Evolutionary conservation across 768 basidiomycete genomes (phyloP).

Genomic region (Mycena maculata): DNA sequence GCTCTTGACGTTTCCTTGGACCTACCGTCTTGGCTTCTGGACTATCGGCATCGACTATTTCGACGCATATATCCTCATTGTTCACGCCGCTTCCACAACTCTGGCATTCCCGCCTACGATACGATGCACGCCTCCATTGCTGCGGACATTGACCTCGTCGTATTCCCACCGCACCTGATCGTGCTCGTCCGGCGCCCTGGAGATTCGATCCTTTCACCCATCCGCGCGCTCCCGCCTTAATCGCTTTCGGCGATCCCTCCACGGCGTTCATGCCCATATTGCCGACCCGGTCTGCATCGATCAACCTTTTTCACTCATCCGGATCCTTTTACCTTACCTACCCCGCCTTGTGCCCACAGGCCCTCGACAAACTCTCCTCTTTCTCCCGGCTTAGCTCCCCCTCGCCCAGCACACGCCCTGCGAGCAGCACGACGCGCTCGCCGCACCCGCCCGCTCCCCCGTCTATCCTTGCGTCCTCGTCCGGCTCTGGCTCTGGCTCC

Average conservation of each 20-base stretch:
- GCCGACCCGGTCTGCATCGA: too few species aligned
- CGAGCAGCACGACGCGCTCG: slow-evolving; percentile 45
- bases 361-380: slow-evolving; percentile 74
- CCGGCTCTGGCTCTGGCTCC: slow-evolving; percentile 48
- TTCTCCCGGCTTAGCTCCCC: slow-evolving; percentile 68
- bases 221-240: slow-evolving; percentile 7
- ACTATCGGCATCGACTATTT: not conserved
- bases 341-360: slow-evolving; percentile 50
- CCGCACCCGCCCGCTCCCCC: slow-evolving; percentile 52
- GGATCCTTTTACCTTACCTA: slow-evolving; percentile 26
- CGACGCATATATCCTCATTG: not conserved
- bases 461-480: slow-evolving; percentile 40
- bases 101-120: not conserved
- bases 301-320: slow-evolving; percentile 26
- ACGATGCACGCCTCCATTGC: not conserved
- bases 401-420: slow-evolving; percentile 52
- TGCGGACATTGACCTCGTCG: not conserved
- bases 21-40: too few species aligned
- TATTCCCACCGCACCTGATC: not conserved
- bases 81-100: too few species aligned
- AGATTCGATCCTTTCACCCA: slow-evolving; percentile 22
- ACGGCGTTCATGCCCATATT: not conserved
- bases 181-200: not conserved
- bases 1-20: too few species aligned
- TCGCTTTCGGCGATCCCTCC: not conserved